phyloP scores from a whole-genome alignment of 2,329 filamentous ascomycete species.

The Calonectria crousiana region DNA sequence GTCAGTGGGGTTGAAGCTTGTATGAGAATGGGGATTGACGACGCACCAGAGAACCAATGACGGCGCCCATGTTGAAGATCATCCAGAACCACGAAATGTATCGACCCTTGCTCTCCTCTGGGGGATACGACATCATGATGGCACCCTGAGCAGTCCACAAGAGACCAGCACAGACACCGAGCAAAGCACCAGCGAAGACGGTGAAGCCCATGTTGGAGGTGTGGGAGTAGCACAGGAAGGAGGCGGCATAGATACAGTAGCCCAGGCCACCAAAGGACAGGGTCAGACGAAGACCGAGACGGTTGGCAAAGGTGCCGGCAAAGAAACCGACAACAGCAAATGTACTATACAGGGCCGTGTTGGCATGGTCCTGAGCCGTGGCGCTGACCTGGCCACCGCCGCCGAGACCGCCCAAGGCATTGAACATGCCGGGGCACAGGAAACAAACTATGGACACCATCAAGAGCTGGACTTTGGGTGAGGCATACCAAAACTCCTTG shows the following conservation, averaged over 20 bases:
- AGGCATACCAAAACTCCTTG: constrained; percentile 76
- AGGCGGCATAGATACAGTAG: constrained; percentile 80
- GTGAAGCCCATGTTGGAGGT: constrained; percentile 76
- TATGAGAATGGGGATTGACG: background rate
- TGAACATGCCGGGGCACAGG: constrained; percentile 80
- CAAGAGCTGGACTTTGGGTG: constrained; percentile 77
- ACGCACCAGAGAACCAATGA: constrained; percentile 79
- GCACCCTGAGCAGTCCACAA: constrained; percentile 87
- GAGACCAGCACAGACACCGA: constrained; percentile 83
- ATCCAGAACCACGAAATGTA: constrained; percentile 96
- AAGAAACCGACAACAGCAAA: constrained; percentile 78
- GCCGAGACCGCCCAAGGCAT: constrained; percentile 74
- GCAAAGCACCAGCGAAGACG: constrained; percentile 80
- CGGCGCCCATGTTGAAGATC: constrained; percentile 92
- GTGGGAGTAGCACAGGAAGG: constrained; percentile 79
- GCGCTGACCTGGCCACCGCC: constrained; percentile 67
- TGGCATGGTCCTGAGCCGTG: constrained; percentile 71
- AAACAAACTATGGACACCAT: constrained; percentile 71
- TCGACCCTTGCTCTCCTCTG: constrained; percentile 83
- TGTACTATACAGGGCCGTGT: constrained; percentile 78
- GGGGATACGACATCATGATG: constrained; percentile 91
- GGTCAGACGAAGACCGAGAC: constrained; percentile 76
- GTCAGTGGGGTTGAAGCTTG: constrained; percentile 8
- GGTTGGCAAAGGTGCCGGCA: constrained; percentile 83
- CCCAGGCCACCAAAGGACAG: constrained; percentile 80